These are phyloP conservation scores for Boletus subluridellus DNA, from an alignment of 1,284 basidiomycete genomes.

Conservation along the genomic window DNA sequence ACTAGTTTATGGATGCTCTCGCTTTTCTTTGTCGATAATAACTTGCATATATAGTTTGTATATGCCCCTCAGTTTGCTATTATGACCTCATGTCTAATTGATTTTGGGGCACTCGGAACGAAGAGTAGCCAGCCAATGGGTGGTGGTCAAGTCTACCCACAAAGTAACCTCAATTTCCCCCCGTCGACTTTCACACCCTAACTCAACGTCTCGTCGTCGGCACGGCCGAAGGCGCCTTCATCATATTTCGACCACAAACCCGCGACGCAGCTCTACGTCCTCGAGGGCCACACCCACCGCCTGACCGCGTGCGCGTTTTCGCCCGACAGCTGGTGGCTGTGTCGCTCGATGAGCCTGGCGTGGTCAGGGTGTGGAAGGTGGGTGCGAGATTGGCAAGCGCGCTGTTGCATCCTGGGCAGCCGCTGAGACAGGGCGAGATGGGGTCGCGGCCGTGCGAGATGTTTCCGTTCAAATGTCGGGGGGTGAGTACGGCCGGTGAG, in stretches of 20 bases:
- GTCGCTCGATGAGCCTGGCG: constrained; percentile 82
- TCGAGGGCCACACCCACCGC: constrained; percentile 83
- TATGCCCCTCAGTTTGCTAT: neutral
- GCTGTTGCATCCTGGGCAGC: too few relatives aligned
- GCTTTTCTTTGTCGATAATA: neutral
- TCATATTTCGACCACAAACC: constrained; percentile 98
- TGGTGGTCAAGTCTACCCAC: too few relatives aligned
- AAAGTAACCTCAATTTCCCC: too few relatives aligned
- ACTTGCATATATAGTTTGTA: neutral
- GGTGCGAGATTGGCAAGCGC: constrained; percentile 36
- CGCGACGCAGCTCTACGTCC: constrained; percentile 89
- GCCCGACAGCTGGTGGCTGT: constrained; percentile 90
- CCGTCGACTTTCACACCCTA: too few relatives aligned
- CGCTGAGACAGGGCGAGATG: too few relatives aligned
- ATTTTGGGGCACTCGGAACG: neutral
- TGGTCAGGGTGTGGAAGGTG: constrained; percentile 78
- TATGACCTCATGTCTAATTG: neutral
- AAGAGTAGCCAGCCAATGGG: too few relatives aligned
- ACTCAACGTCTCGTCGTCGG: constrained; percentile 57
- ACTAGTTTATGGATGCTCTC: neutral
- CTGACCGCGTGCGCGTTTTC: constrained; percentile 86
- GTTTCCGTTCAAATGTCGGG: too few relatives aligned
- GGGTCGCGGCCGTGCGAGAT: constrained; percentile 24
- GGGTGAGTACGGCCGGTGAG: constrained; percentile 59
- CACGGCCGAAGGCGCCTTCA: constrained; percentile 86